phyloP scores from a whole-genome alignment of 768 basidiomycete species.

The Phylloporus arenicola region DNA sequence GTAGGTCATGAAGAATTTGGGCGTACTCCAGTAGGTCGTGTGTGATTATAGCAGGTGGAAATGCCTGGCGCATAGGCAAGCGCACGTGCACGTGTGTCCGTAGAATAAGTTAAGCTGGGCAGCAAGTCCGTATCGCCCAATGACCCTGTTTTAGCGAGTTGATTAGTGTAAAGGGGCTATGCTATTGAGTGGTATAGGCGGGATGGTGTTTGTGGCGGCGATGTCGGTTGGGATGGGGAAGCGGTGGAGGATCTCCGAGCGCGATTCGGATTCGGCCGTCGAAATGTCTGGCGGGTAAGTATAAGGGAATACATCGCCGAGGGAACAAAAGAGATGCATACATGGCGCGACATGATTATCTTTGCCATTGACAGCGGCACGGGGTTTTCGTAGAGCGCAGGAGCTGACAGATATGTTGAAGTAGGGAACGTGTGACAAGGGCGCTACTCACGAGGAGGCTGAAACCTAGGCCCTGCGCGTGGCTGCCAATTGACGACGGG shows the following conservation, averaged over 20 bases:
- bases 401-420: constrained; percentile 26
- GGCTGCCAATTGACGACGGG: constrained; percentile 19
- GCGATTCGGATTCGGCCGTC: constrained; percentile 27
- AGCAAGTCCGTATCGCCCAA: constrained; percentile 8
- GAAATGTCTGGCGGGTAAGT: constrained; percentile 26
- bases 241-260: constrained; percentile 20
- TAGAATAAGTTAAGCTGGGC: constrained; percentile 26
- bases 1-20: constrained; percentile 19
- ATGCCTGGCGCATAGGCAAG: constrained; percentile 14
- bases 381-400: constrained; percentile 39
- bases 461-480: constrained; percentile 24
- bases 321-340: constrained; percentile 20
- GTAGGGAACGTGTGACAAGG: neutral
- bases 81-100: constrained; percentile 18
- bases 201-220: constrained; percentile 32
- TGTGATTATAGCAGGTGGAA: constrained; percentile 27
- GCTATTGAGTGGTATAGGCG: constrained; percentile 32
- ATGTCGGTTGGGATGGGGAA: constrained; percentile 16
- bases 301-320: constrained; percentile 1
- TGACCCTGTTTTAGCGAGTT: constrained; percentile 12
- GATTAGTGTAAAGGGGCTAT: constrained; percentile 20
- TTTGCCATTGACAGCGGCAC: constrained; percentile 47
- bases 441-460: constrained; percentile 28
- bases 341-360: constrained; percentile 50
- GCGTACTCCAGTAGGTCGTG: constrained; percentile 14